Base-by-base conservation (phyloP, 148 eudicot species). In the Silene conica region DNA sequence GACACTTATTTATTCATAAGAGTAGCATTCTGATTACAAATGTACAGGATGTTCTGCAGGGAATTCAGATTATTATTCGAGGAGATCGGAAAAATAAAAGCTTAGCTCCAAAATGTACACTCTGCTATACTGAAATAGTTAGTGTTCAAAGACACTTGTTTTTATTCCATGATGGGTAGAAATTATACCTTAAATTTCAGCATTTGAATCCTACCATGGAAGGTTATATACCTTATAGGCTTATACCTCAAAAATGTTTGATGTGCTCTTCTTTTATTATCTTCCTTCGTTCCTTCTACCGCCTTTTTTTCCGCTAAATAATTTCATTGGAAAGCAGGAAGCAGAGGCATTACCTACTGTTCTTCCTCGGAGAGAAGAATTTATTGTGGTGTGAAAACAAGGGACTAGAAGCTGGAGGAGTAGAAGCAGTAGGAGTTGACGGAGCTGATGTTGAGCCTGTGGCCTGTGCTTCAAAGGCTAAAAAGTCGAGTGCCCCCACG, bases 401-500 rank as follows among this genome's bases (percentile, higher is more conserved):
- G 8, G 83, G 31, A 41, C 70, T 58, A 43, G 71, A 62, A 64
- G 12, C 34, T 25, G 67, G 20, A 57, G 65, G 70, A 11, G 26
- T 45, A n/a, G 54, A 43, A 45, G 25, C 54, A 1, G 73, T 62
- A 16, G 76, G 73, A 23, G 31, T 76, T 19, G 50, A 59, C 12
- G 68, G 48, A 52, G 70, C 46, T 52, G 80, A 52, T 21, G 82
- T 77, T 58, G 74, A 38, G 4, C 65, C 59, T 9, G 55, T 28
- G 28, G 76, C 43, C 20, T 83, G 77, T 13, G 84, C 63, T 74
- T 90, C 93, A 59, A 80, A 68, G 50, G 80, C 88, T 65, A 95
- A 71, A 84, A 75, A 95, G 56, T 92, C 87, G 3, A 92, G 89
- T 15, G 97, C 97, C 34, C 54, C 74, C 22, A 88, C 91, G 48